Evolutionary conservation across 2,329 filamentous ascomycete genomes (phyloP).

Genomic region (Calonectria pseudoreteaudii): DNA sequence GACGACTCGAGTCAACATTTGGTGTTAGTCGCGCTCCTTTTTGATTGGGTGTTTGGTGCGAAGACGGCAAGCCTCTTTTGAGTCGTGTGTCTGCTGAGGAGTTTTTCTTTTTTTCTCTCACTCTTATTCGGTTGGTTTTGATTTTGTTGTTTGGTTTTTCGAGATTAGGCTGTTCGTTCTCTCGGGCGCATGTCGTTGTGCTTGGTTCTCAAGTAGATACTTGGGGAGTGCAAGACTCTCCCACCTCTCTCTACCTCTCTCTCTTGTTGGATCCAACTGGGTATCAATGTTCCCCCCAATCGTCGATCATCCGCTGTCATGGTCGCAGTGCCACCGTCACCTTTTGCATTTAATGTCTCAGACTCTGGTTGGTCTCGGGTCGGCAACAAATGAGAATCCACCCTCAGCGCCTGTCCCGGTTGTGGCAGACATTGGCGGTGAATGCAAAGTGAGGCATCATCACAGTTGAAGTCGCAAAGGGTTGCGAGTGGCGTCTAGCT

Average conservation of each 20-base stretch:
- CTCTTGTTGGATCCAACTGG: not conserved
- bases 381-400: not conserved
- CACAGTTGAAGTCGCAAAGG: not conserved
- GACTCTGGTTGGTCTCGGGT: not conserved
- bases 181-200: not conserved
- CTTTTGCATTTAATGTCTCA: not conserved
- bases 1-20: slow-evolving; percentile 29
- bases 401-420: not conserved
- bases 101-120: slow-evolving; percentile 26
- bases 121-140: slow-evolving; percentile 24
- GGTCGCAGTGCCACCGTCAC: not conserved
- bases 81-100: slow-evolving; percentile 30
- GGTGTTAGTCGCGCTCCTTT: slow-evolving; percentile 31
- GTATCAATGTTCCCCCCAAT: not conserved
- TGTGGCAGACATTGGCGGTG: slow-evolving; percentile 19
- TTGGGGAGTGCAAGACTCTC: not conserved
- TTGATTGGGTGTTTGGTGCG: slow-evolving; percentile 36
- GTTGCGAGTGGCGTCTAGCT: slow-evolving; percentile 5
- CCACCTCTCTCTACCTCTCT: not conserved
- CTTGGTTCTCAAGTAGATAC: not conserved
- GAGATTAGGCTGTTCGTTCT: not conserved
- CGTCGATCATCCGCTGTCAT: slow-evolving; percentile 35
- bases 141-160: slow-evolving; percentile 28
- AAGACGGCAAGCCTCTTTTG: slow-evolving; percentile 18
- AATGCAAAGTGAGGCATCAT: slow-evolving; percentile 15